Conservation (phyloP, 805 yeast genomes). For the Saccharomycopsis sp. region DNA sequence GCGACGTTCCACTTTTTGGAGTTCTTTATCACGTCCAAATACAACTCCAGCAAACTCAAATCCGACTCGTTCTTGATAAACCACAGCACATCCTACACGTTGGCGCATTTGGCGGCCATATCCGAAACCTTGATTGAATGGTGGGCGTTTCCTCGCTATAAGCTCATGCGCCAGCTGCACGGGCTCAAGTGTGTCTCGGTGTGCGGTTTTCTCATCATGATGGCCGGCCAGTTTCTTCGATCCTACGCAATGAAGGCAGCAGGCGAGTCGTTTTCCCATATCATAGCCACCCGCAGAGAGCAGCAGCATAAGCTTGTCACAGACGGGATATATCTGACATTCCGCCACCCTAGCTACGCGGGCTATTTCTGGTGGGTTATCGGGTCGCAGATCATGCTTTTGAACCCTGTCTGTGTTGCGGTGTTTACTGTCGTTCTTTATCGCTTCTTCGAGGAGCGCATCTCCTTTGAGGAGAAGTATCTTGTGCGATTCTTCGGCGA, state of each 20-base stretch:
- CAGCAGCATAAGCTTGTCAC: constrained; percentile 64
- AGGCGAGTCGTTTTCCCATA: constrained; percentile 78
- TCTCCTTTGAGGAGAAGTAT: constrained; percentile 61
- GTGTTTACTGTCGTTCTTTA: constrained; percentile 54
- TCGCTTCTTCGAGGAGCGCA: constrained; percentile 63
- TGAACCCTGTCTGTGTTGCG: constrained; percentile 54
- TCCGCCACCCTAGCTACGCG: constrained; percentile 85
- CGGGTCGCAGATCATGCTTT: constrained; percentile 68
- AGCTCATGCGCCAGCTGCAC: constrained; percentile 19
- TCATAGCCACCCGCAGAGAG: constrained; percentile 48
- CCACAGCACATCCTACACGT: constrained; percentile 52
- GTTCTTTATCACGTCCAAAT: constrained; percentile 71
- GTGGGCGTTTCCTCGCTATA: constrained; percentile 34
- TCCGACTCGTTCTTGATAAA: constrained; percentile 63
- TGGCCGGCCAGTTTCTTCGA: constrained; percentile 62
- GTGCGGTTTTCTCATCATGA: constrained; percentile 42
- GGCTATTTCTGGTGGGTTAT: constrained; percentile 94
- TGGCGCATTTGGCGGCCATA: constrained; percentile 52
- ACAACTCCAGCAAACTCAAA: constrained; percentile 58
- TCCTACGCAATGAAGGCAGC: constrained; percentile 84
- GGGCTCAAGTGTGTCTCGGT: constrained; percentile 22
- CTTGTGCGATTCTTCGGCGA: constrained; percentile 65
- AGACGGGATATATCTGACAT: constrained; percentile 55
- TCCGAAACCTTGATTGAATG: constrained; percentile 43
- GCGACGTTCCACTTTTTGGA: constrained; percentile 75